Evolutionary conservation across 768 basidiomycete genomes (phyloP), one percentile per base, ranked within the genome.

Genomic region (Russula sp.): DNA sequence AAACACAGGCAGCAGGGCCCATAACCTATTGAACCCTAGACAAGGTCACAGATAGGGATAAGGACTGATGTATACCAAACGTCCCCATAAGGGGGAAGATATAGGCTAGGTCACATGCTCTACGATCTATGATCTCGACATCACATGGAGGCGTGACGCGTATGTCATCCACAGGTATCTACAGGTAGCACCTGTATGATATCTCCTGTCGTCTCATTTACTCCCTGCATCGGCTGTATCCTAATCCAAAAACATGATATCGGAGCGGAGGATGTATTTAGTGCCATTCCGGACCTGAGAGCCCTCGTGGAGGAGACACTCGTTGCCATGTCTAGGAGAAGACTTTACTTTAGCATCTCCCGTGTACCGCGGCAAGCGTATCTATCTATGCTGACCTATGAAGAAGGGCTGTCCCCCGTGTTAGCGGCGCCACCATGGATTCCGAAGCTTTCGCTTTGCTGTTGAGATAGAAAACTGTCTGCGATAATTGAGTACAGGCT

Each of bases 191-290:
- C 44, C 46, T 67, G n/a, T 26, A 26, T 22, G 30, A 34, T 59
- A 58, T 26, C 26, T 49, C 30, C 63, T 42, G 18, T 28, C 14
- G 20, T 65, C 46, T 13, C 46, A 11, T 48, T n/a, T 18, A 26
- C 24, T 50, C 14, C 13, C 24, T 14, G 20, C 24, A 49, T 13
- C 61, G 18, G 18, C 36, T 54, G 36, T 38, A 44, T 26, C 30
- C 76, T 69, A 79, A 67, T 73, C 71, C 69, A 77, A 75, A n/a
- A 89, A 89, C 86, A 88, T 87, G 54, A 89, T 73, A 70, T 90
- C 87, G 0, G 87, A 86, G 18, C 88, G 81, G 53, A 91, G 76
- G 34, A 91, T 81, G 71, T 89, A 90, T 79, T 91, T 92, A 0
- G 77, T 81, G 9, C 89, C 76, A 53, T 83, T 70, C 74, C 80